Conservation (phyloP, 805 yeast genomes). For the Lachancea sp. region DNA sequence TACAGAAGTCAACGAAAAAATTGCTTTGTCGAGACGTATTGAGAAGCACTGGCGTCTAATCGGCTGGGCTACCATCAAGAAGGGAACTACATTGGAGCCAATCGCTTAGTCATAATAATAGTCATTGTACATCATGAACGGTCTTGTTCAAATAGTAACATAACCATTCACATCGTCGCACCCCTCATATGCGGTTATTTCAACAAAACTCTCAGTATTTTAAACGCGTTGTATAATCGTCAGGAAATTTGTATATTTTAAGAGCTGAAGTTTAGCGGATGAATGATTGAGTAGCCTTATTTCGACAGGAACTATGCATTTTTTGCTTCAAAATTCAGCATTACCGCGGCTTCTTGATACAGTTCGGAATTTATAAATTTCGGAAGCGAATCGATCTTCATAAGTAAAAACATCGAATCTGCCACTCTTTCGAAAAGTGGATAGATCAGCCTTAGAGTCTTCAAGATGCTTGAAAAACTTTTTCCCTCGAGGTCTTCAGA, state of each 20-base stretch:
- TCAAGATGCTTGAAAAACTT: constrained; percentile 23
- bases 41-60: constrained; percentile 99
- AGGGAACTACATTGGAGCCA: constrained; percentile 86
- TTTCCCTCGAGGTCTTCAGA: neutral
- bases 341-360: constrained; percentile 29
- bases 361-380: constrained; percentile 49
- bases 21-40: constrained; percentile 96
- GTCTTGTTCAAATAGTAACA: constrained; percentile 7
- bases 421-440: constrained; percentile 46
- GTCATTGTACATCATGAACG: constrained; percentile 8
- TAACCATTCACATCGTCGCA: constrained; percentile 3
- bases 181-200: constrained; percentile 1
- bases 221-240: neutral
- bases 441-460: constrained; percentile 33
- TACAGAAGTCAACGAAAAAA: constrained; percentile 96
- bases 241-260: constrained; percentile 6
- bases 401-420: constrained; percentile 46
- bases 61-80: constrained; percentile 99
- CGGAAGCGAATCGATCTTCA: constrained; percentile 70
- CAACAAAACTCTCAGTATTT: neutral
- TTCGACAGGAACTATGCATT: constrained; percentile 2
- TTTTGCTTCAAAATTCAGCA: constrained; percentile 3
- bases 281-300: neutral
- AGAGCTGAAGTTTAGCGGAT: neutral
- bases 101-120: constrained; percentile 30